These are phyloP conservation scores for Populus pruinosa DNA, from an alignment of 345 rosid species.

Conservation along the genomic window DNA sequence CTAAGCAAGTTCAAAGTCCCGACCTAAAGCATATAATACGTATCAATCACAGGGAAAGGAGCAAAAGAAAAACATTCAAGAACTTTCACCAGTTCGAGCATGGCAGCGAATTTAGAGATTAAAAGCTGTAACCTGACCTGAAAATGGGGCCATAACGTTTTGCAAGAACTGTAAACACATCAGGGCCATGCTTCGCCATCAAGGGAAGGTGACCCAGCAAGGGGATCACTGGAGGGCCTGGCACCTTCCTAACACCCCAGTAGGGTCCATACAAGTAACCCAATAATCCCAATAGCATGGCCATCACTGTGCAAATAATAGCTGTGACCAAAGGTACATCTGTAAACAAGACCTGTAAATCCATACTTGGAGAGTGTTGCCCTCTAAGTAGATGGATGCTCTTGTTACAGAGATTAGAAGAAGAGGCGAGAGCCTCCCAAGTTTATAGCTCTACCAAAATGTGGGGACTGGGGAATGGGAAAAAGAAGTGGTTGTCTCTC, in stretches of 20 bases:
- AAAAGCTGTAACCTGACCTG: constrained; percentile 51
- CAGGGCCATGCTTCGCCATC: constrained; percentile 83
- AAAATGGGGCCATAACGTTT: constrained; percentile 76
- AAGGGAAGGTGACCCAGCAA: constrained; percentile 69
- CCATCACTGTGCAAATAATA: constrained; percentile 20
- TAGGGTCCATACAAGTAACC: constrained; percentile 48
- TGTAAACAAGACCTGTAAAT: constrained; percentile 1
- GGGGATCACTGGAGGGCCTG: constrained; percentile 17
- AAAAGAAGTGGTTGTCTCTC: neutral
- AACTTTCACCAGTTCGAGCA: neutral
- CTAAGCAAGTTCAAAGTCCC: neutral
- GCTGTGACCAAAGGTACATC: neutral
- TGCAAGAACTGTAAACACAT: constrained; percentile 75
- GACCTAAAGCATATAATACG: no score
- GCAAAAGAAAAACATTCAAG: neutral
- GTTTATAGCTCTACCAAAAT: neutral
- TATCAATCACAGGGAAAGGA: neutral
- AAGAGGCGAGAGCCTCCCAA: neutral
- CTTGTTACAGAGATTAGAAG: neutral
- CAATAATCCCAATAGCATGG: constrained; percentile 27
- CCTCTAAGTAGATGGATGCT: neutral
- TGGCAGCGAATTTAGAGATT: neutral
- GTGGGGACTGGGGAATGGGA: neutral
- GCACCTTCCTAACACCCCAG: constrained; percentile 30
- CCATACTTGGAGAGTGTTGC: neutral